phyloP scores from a whole-genome alignment of 169 alveolate species.

The Neospora caninum region DNA sequence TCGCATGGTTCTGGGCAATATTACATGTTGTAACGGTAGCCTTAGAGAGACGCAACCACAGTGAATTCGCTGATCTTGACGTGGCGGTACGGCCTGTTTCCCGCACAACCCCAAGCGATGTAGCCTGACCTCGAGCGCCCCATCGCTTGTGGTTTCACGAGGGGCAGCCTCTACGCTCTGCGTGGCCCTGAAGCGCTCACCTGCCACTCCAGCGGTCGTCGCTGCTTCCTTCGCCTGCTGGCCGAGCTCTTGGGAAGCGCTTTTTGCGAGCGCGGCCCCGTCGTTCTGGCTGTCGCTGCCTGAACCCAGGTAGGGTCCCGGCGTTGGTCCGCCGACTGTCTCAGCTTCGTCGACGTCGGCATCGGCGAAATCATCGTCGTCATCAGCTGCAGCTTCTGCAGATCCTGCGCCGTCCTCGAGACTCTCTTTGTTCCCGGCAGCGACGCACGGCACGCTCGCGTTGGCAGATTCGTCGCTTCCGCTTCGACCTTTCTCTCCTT shows the following conservation, averaged over 20 bases:
- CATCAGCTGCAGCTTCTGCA: neutral
- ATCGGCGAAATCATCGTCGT: conserved; percentile 36
- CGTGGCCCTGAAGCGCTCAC: too few species aligned
- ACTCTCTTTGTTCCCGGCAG: neutral
- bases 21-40: too few species aligned
- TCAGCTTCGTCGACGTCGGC: conserved; percentile 41
- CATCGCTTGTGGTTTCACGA: too few species aligned
- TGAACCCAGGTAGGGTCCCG: neutral
- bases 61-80: too few species aligned
- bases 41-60: too few species aligned
- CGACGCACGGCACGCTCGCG: neutral
- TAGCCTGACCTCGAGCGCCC: too few species aligned
- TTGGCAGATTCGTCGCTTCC: neutral
- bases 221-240: neutral
- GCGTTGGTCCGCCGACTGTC: neutral
- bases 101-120: too few species aligned
- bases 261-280: neutral
- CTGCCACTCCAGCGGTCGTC: too few species aligned
- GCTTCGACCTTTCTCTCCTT: neutral
- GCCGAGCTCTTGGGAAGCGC: neutral
- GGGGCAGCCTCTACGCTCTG: too few species aligned
- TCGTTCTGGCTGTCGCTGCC: neutral
- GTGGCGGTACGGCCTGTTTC: too few species aligned
- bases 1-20: too few species aligned
- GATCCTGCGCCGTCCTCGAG: neutral